phyloP scores from a whole-genome alignment of 768 basidiomycete species.

The Coprinellus aureogranulatus region DNA sequence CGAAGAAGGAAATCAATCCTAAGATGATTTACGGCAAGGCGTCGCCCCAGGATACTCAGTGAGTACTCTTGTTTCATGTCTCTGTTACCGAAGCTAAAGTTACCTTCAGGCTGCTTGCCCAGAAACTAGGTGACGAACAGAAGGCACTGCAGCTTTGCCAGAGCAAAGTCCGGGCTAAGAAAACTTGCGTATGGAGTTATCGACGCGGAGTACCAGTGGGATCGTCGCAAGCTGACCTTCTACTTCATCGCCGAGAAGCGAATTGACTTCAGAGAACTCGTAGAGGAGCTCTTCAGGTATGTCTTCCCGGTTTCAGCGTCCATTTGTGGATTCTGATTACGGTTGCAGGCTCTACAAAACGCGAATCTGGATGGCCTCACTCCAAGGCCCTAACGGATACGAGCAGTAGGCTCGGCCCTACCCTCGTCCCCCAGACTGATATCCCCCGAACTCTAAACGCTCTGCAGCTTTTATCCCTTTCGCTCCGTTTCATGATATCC shows the following conservation, averaged over 20 bases:
- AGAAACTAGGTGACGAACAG: constrained; percentile 86
- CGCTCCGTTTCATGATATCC: neutral
- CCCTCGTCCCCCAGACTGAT: neutral
- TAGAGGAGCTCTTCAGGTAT: constrained; percentile 89
- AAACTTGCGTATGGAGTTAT: constrained; percentile 93
- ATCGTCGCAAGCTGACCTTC: constrained; percentile 96
- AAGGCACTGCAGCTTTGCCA: constrained; percentile 91
- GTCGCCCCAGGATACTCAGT: constrained; percentile 73
- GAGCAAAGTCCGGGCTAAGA: constrained; percentile 89
- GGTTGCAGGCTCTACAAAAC: constrained; percentile 81
- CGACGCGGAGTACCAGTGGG: constrained; percentile 99
- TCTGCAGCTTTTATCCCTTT: neutral
- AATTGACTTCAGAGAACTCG: constrained; percentile 95
- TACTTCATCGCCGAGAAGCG: constrained; percentile 96
- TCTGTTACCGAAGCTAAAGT: constrained; percentile 11
- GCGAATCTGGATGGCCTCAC: constrained; percentile 91
- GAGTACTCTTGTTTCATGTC: constrained; percentile 1
- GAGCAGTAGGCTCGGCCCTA: constrained; percentile 32
- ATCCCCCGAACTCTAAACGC: neutral
- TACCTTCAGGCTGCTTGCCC: constrained; percentile 57
- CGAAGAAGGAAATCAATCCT: constrained; percentile 91
- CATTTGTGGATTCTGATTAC: neutral
- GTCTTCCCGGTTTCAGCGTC: constrained; percentile 15
- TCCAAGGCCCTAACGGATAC: constrained; percentile 49
- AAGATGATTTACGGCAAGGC: constrained; percentile 96